Evolutionary conservation across 306 rosid genomes (phyloP), one percentile per base, ranked within the genome.

Genomic region (Casuarina equisetifolia): DNA sequence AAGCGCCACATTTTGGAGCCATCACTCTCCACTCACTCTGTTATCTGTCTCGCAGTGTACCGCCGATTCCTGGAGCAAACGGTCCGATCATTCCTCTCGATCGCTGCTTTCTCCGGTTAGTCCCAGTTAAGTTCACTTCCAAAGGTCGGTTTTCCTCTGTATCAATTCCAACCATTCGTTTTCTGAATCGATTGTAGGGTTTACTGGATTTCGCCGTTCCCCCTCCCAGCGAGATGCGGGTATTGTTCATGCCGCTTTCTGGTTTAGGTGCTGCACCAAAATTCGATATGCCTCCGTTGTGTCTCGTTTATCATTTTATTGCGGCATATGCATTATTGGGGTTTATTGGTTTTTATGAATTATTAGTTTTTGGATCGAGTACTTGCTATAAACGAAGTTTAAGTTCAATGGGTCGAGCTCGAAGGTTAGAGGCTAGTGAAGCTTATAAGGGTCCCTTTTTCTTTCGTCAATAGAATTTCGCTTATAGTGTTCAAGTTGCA

Each of bases 1-100:
- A n/a, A n/a, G 53, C 78, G 64, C 58, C 0, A 0, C 2, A 25
- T 72, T 83, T 79, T 80, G 59, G 80, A 76, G 75, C 35, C 10
- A 44, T 16, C 49, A 5, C 64, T 38, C 72, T 45, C 2, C 3
- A n/a, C 38, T 3, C 15, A 8, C 36, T 42, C 49, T 42, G 20
- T 58, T 39, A n/a, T 32, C 19, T 3, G 57, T 43, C 61, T 58
- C 11, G 16, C 48, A 8, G 43, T 15, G 13, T 36, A 6, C 15
- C 20, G 16, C 58, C 35, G 36, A n/a, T 64, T 19, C 25, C 50
- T 46, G 4, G 50, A 46, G 8, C 8, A 46, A 46, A 46, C n/a
- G 13, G 55, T 42, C 64, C 10, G 36, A 69, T 3, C 58, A 20
- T 36, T 17, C 39, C 12, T 25, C 40, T 52, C 6, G 73, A 19